Evolutionary conservation across 2,329 filamentous ascomycete genomes (phyloP), one percentile per base, ranked within the genome.

Genomic region (Diatrype stigma): DNA sequence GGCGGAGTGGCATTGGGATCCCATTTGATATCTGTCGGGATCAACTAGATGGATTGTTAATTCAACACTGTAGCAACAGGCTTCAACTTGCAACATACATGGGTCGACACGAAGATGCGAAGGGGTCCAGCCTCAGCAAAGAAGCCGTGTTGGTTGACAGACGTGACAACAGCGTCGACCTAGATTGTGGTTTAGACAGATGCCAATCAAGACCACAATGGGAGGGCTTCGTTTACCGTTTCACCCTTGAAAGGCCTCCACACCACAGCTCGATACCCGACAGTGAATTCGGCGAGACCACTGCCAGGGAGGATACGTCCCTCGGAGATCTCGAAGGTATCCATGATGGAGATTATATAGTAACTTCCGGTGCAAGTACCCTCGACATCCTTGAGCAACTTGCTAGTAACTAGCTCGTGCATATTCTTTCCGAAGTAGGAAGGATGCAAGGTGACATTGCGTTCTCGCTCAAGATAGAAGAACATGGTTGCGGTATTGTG

Each of bases 161-260:
- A 93, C 58, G 86, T 89, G 52, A 97, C 93, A 60, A 96, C 86
- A 40, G 91, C 93, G 78, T 99, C 94, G 64, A 97, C 87, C 90
- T 96, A 72, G 53, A 63, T 38, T 37, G 32, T 37, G 60, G 58
- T 63, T 58, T 59, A 63, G 60, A 56, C 40, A 44, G 3, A 44
- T 44, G n/a, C 22, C 14, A 37, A 12, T 17, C 45, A 48, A 49
- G 37, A 22, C 35, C 59, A 51, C 50, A 51, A 40, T 50, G 14
- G 23, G 40, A 37, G 46, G 37, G 49, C 49, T 49, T 28, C 45
- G 73, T 87, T 73, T 84, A 96, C 94, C 70, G 94, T 96, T 79
- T 99, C 94, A 65, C 94, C 93, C 73, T 94, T 93, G 78, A 97
- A 99, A 11, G 94, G 94, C 65, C 93, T 84, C 93, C 93, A 99